Conservation (phyloP, 179 eudicot genomes). For the Silene coronaria region DNA sequence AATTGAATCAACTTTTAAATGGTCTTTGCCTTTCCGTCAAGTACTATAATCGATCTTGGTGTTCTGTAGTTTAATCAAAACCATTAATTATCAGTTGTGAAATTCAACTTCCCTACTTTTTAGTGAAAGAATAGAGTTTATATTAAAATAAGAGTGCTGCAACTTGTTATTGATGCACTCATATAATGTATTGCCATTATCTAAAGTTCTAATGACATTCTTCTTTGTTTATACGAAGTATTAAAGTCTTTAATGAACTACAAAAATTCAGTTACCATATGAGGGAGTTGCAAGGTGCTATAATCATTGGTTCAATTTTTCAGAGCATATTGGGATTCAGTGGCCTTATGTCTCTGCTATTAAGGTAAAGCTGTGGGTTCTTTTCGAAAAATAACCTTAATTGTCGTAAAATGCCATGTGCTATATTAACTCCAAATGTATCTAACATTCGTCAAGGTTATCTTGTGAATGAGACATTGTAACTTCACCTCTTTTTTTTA, state of each 20-base stretch:
- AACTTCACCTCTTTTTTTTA: neutral
- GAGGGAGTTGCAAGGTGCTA: constrained; percentile 96
- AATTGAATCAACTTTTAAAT: too few relatives aligned
- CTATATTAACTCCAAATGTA: neutral
- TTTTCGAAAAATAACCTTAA: neutral
- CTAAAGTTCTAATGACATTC: constrained; percentile 16
- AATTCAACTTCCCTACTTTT: neutral
- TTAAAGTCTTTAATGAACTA: constrained; percentile 21
- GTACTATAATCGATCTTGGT: too few relatives aligned
- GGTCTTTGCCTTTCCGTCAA: too few relatives aligned
- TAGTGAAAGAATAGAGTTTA: neutral
- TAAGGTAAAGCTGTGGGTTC: constrained; percentile 44
- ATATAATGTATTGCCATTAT: neutral
- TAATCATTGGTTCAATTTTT: constrained; percentile 73
- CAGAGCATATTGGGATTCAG: constrained; percentile 86
- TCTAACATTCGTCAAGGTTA: neutral
- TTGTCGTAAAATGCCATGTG: neutral
- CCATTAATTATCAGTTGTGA: too few relatives aligned
- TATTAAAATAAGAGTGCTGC: neutral
- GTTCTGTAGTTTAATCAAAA: too few relatives aligned
- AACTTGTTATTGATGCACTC: neutral
- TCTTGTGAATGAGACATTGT: neutral
- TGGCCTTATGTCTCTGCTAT: constrained; percentile 70
- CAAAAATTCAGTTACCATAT: constrained; percentile 93
- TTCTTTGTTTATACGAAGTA: too few relatives aligned